Evolutionary conservation across 129 eudicot genomes (phyloP), one percentile per base, ranked within the genome.

Genomic region (Glebionis coronaria): DNA sequence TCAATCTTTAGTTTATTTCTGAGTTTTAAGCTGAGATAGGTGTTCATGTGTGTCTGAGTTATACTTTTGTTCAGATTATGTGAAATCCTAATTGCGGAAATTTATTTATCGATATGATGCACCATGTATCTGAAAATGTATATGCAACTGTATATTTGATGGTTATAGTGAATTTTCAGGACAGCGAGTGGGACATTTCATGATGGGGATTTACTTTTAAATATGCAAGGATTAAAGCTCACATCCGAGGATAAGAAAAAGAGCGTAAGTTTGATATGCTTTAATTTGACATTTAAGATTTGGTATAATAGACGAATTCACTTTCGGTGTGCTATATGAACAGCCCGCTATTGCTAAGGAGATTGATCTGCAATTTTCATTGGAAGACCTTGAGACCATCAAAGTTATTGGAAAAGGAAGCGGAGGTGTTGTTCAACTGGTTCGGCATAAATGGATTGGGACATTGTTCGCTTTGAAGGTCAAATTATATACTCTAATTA

Each of bases 361-460:
- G 56, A 72, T 86, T 69, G 97, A 93, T 78, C 85, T 84, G 67
- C 95, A 93, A 57, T 88, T 91, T 69, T 82, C 95, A 27, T 61
- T 86, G 80, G 98, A 93, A 82, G 98, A 93, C 65, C 98, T 93
- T 70, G 98, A 93, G 79, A 85, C 95, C 57, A 73, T 93, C 47
- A 86, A 88, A 82, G 98, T 93, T 63, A 93, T 93, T 45, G 98
- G 98, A 47, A 93, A 93, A 73, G 98, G 98, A 77, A 89, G 97
- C 75, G 98, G 98, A 35, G 98, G 98, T 49, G 90, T 93, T 44
- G 98, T 93, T 80, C 98, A 93, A 76, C 87, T 93, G 78, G 98
- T 88, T 72, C 91, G 98, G 40, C 95, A 93, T 75, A 93, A 93
- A 76, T 93, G 98, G 98, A 86, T 82, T 53, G 97, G 98, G 55